phyloP scores from a whole-genome alignment of 83 land plant species.

The Thuja plicata region DNA sequence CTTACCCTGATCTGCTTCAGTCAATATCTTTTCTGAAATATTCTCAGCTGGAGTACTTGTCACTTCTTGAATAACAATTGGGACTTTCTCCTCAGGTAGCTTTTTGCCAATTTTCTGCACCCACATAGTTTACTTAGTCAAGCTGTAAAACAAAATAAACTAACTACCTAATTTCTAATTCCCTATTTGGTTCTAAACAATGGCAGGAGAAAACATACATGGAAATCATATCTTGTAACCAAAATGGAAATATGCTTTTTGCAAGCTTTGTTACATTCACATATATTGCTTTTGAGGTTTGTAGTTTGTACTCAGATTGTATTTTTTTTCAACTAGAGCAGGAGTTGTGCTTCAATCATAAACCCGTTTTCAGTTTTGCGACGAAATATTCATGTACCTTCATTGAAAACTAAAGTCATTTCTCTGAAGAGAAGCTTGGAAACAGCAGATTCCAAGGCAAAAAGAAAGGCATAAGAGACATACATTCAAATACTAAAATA shows the following conservation, averaged over 20 bases:
- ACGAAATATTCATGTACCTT: not conserved
- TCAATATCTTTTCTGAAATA: not conserved
- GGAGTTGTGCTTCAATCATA: not conserved
- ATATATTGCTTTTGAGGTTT: not conserved
- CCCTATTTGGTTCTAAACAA: not conserved
- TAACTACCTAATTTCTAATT: not conserved
- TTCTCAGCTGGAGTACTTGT: not conserved
- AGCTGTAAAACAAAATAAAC: not conserved
- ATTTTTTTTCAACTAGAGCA: not conserved
- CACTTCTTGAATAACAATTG: constrained; percentile 10
- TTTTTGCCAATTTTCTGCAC: constrained; percentile 7
- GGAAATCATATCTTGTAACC: not conserved
- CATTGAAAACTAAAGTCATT: not conserved
- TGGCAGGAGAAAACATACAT: not conserved
- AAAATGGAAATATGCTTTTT: not conserved
- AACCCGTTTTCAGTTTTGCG: not conserved
- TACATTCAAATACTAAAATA: not conserved
- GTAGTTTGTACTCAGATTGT: not conserved
- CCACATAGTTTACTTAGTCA: not conserved
- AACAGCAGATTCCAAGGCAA: not conserved
- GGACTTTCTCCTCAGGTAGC: not conserved
- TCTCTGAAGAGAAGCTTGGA: not conserved
- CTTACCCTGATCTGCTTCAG: not conserved
- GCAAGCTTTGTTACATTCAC: constrained; percentile 3
- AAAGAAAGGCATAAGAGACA: not conserved